Percentiles rank a stretch among this genome's conserved stretches.
phyloP scores from a whole-genome alignment of 441 rosid genomes.

The Jatropha multifida region DNA sequence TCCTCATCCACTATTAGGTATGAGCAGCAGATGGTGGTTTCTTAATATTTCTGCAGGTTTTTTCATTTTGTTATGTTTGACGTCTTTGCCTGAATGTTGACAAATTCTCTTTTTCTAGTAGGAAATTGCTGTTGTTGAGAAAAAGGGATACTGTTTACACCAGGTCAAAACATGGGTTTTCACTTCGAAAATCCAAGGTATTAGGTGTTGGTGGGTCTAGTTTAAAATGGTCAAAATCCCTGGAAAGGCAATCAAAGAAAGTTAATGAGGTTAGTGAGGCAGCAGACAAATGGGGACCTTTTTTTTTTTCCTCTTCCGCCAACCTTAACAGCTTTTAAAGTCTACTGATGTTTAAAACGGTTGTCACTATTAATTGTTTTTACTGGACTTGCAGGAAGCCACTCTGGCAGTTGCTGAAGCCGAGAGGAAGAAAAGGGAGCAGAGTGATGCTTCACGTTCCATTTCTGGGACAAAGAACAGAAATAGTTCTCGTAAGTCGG shows the following conservation, averaged over 20 bases:
- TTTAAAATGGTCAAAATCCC: constrained; percentile 97
- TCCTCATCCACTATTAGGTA: constrained; percentile 71
- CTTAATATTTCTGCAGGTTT: constrained; percentile 30
- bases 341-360: constrained; percentile 13
- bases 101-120: constrained; percentile 39
- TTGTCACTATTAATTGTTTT: constrained; percentile 12
- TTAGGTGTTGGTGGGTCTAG: constrained; percentile 85
- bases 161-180: constrained; percentile 82
- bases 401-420: constrained; percentile 88
- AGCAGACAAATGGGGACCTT: constrained; percentile 1
- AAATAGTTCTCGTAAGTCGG: constrained; percentile 51
- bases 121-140: constrained; percentile 64
- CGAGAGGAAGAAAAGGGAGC: constrained; percentile 68
- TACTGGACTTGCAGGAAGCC: constrained; percentile 62
- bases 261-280: constrained; percentile 80
- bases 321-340: constrained; percentile 12
- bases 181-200: constrained; percentile 88
- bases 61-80: constrained; percentile 19
- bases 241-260: constrained; percentile 76
- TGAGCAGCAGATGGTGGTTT: constrained; percentile 14
- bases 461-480: constrained; percentile 42
- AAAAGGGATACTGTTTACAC: constrained; percentile 81
- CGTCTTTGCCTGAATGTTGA: constrained; percentile 23
- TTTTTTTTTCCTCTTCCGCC: neutral
- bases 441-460: constrained; percentile 32